Evolutionary conservation across 2,329 filamentous ascomycete genomes (phyloP), one percentile per base, ranked within the genome.

Genomic region (Coleophoma cylindrospora): DNA sequence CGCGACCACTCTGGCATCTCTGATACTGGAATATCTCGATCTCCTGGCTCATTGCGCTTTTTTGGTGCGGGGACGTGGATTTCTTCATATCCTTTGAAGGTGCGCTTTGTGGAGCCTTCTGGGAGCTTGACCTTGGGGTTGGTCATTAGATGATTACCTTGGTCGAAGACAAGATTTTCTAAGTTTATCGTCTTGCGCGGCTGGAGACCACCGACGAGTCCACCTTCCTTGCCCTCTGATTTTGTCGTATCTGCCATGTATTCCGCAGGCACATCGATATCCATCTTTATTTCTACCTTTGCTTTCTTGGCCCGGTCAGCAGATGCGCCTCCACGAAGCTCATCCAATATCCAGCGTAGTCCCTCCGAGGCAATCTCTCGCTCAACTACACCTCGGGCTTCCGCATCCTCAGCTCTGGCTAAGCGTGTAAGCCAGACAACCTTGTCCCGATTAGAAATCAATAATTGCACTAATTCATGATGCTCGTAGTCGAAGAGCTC

Each of bases 61-160:
- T 96, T 96, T 1, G 95, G 95, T 5, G 90, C 82, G 8, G 94
- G 94, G 4, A 99, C 91, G 65, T 99, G 94, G 51, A 97, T 96
- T 65, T 99, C 94, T 69, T 99, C 94, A 60, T 97, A 99, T 34
- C 94, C 94, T 69, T 99, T 99, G 73, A 96, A 96, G 0, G 89
- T 90, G 44, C 91, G 83, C 69, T 97, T 96, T 0, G 89, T 96
- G 2, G 94, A 96, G 11, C 94, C 94, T 66, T 96, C 90, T 0
- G 94, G 94, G 17, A 99, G 77, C 55, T 88, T 87, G 43, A 99
- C 94, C 65, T 91, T 96, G 7, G 91, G 88, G 62, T 99, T 99
- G n/a, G 94, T 97, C 92, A 97, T 99, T 40, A 99, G 78, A 73
- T 99, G 94, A 63, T 97, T 99, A 48, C 94, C 94, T 70, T 97